Base-by-base conservation (phyloP, 257 asterid species). In the Nicotiana knightiana region DNA sequence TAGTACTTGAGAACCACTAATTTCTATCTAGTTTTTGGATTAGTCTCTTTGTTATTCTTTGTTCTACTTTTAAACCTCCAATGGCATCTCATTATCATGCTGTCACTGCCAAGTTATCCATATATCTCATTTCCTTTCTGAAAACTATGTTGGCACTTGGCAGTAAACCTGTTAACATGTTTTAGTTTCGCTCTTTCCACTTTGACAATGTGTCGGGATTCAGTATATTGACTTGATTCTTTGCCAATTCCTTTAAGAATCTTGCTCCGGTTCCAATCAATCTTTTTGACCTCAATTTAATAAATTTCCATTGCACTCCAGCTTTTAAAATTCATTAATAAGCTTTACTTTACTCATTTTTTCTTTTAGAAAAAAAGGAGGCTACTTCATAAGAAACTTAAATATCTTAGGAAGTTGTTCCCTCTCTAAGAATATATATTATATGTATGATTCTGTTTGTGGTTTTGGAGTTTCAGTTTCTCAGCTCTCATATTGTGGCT, bases 221-320 rank as follows among this genome's bases (percentile, higher is more conserved):
- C 33, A 70, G 77, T 68, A 70, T 70, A 70, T n/a, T 18, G 77
- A n/a, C 57, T 70, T 28, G 5, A 39, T n/a, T 70, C 57, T 70
- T 70, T 37, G 76, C 32, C 76, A 37, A 67, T 67, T 67, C 54
- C 17, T 67, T 67, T 67, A 67, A n/a, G 33, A 70, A n/a, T 70
- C 58, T 70, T 39, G 77, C 12, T 39, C 33, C 6, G 10, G 11
- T n/a, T 39, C 33, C 18, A 21, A n/a, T 68, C 57, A 11, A 39
- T 37, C 77, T n/a, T n/a, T 4, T 3, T 68, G 77, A 30, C 32
- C 57, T 51, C 77, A 30, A 68, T 39, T 11, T 37, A 24, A 10
- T 68, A 4, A 68, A 11, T 68, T 39, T 68, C 30, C 15, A 18
- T 9, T 37, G 28, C 55, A 35, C 18, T 37, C 18, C 77, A n/a